Conservation (phyloP, 345 rosid species). For the Pistacia integerrima region DNA sequence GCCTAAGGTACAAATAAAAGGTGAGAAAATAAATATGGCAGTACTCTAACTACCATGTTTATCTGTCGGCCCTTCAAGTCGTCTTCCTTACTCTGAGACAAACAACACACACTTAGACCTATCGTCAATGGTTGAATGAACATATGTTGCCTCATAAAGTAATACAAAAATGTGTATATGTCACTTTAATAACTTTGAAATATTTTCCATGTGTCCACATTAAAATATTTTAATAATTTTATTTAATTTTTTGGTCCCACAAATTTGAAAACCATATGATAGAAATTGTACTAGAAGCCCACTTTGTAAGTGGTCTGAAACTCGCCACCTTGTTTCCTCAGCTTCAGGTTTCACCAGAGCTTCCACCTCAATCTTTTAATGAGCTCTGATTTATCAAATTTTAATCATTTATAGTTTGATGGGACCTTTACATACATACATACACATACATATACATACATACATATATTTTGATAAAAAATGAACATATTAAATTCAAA, state of each 20-base stretch:
- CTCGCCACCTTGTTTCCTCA: constrained; percentile 7
- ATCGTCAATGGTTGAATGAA: no score
- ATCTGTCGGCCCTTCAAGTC: constrained; percentile 28
- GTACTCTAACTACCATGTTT: constrained; percentile 24
- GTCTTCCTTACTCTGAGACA: constrained; percentile 7
- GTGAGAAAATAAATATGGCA: constrained; percentile 13
- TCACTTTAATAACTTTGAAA: no score
- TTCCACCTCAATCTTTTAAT: constrained; percentile 13
- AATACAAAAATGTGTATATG: constrained; percentile 9
- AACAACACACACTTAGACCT: constrained; percentile 21
- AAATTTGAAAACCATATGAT: constrained; percentile 10
- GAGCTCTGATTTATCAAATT: background rate
- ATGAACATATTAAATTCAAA: background rate
- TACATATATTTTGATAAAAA: no score
- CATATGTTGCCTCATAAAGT: background rate
- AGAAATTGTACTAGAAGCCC: background rate
- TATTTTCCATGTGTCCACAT: background rate
- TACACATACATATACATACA: background rate
- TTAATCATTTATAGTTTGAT: constrained; percentile 21
- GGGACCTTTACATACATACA: background rate
- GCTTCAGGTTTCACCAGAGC: constrained; percentile 8
- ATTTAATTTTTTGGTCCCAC: background rate
- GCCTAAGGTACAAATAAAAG: constrained; percentile 26
- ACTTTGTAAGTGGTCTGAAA: constrained; percentile 1
- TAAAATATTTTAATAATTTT: background rate